Evolutionary conservation across 768 basidiomycete genomes (phyloP).

Genomic region (Xerocomellus dryophilus): DNA sequence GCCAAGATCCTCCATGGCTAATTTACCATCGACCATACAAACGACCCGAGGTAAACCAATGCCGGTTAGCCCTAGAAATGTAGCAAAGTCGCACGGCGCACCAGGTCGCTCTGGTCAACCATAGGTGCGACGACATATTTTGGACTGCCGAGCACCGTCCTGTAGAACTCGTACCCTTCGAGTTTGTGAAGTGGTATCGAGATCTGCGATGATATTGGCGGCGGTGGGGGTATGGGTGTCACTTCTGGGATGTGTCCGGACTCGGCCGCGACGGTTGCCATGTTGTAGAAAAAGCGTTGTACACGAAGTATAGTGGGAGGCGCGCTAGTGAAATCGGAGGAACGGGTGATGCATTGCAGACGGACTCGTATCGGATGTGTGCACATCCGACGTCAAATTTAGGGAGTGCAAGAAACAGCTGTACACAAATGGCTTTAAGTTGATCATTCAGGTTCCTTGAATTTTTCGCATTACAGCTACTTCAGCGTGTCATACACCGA

Average conservation of each 20-base stretch:
- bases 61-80: not conserved
- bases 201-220: not conserved
- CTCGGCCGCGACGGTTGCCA: constrained; percentile 3
- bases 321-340: not conserved
- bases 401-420: not conserved
- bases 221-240: not conserved
- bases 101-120: constrained; percentile 97
- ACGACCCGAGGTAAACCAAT: not conserved
- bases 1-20: constrained; percentile 90
- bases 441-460: too few relatives aligned
- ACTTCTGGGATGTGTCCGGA: not conserved
- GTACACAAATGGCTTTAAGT: too few relatives aligned
- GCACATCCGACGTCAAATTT: constrained; percentile 2
- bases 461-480: too few relatives aligned
- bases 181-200: constrained; percentile 40
- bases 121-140: constrained; percentile 94
- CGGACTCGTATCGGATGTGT: not conserved
- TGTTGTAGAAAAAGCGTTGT: constrained; percentile 5
- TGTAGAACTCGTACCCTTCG: constrained; percentile 81
- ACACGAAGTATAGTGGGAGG: not conserved
- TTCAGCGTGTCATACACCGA: too few relatives aligned
- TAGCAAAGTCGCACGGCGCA: constrained; percentile 38
- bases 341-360: constrained; percentile 7
- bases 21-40: constrained; percentile 2
- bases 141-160: constrained; percentile 73